Conservation (phyloP, 805 yeast species). For the Metahyphopichia silvanorum region DNA sequence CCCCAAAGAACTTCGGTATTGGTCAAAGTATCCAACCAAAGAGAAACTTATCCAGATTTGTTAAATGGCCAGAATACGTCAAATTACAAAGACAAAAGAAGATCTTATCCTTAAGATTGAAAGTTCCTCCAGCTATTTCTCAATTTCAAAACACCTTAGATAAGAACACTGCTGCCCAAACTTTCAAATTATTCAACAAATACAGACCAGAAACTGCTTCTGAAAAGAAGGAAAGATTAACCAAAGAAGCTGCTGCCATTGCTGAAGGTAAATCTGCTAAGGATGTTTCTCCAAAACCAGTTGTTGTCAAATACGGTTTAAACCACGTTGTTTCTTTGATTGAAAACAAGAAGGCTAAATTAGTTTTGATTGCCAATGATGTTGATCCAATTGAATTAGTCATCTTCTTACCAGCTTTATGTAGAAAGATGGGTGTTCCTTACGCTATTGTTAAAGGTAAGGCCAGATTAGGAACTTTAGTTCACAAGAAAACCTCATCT, state of each 20-base stretch:
- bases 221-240: slow-evolving; percentile 98
- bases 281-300: slow-evolving; percentile 96
- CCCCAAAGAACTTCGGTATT: slow-evolving; percentile 92
- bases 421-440: slow-evolving; percentile 99
- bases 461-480: slow-evolving; percentile 52
- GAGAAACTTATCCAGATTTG: slow-evolving; percentile 94
- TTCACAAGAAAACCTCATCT: slow-evolving; percentile 95
- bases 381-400: slow-evolving; percentile 99
- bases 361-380: slow-evolving; percentile 96
- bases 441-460: slow-evolving; percentile 43
- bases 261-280: slow-evolving; percentile 97
- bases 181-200: slow-evolving; percentile 97
- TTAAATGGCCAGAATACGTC: slow-evolving; percentile 98
- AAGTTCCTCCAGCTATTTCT: slow-evolving; percentile 98
- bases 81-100: slow-evolving; percentile 99
- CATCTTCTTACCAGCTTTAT: slow-evolving; percentile 95
- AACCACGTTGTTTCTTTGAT: slow-evolving; percentile 97
- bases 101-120: slow-evolving; percentile 90
- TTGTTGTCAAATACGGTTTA: slow-evolving; percentile 95
- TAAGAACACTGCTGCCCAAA: slow-evolving; percentile 97
- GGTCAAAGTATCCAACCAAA: slow-evolving; percentile 96
- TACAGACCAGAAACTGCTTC: slow-evolving; percentile 97
- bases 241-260: slow-evolving; percentile 98
- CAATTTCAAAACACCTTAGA: slow-evolving; percentile 96
- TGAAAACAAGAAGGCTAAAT: slow-evolving; percentile 98